These are phyloP conservation scores for Haematococcus lacustris DNA, from an alignment of 139 green algal genomes.

Conservation along the genomic window DNA sequence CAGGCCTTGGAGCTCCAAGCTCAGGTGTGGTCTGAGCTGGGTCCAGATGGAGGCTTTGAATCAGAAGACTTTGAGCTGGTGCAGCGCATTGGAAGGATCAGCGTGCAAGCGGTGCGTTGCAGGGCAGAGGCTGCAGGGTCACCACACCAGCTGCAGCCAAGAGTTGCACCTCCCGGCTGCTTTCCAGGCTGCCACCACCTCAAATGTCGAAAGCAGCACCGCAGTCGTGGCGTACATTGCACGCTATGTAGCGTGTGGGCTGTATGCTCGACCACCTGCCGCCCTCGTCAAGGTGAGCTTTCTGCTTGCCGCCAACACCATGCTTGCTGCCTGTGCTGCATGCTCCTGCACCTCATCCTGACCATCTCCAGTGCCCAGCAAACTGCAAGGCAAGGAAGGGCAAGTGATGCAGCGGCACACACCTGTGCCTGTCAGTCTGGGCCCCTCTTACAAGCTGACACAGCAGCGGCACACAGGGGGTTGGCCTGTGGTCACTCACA, in stretches of 20 bases:
- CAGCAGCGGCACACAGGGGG: background rate
- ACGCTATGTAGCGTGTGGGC: conserved; percentile 44
- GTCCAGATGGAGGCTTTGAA: conserved; percentile 44
- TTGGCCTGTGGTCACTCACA: conserved; percentile 8
- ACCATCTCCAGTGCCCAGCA: too few species aligned
- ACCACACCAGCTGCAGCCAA: background rate
- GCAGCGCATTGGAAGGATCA: conserved; percentile 57
- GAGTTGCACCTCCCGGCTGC: background rate
- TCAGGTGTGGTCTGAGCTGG: conserved; percentile 33
- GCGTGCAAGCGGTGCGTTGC: conserved; percentile 34
- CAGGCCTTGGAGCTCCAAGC: conserved; percentile 20
- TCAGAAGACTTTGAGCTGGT: conserved; percentile 61
- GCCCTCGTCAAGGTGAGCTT: conserved; percentile 37
- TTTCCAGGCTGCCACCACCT: background rate
- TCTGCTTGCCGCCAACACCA: background rate
- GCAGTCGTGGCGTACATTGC: conserved; percentile 65
- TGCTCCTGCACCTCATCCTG: background rate
- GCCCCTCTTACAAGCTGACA: background rate
- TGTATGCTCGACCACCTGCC: conserved; percentile 47
- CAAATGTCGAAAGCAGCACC: conserved; percentile 16
- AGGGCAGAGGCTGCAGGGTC: background rate
- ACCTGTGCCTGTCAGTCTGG: background rate
- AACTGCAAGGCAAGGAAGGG: too few species aligned
- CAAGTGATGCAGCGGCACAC: background rate
- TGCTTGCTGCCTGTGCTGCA: background rate